Base-by-base conservation (phyloP, 1,284 basidiomycete species). In the Lentinula novae-zelandiae region DNA sequence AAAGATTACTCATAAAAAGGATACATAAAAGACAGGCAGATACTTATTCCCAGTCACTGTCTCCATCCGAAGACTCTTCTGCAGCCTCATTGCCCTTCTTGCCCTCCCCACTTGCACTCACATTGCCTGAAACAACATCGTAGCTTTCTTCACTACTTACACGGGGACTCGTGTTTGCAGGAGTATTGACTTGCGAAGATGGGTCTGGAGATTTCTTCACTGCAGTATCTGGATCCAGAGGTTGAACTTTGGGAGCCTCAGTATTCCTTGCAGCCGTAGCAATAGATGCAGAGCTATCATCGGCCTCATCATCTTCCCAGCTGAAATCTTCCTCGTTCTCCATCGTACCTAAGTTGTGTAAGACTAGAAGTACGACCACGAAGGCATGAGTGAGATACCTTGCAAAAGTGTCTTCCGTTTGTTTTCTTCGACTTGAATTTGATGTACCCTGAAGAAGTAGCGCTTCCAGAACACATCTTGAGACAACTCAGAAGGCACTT, bases 401-500 rank as follows among this genome's bases (percentile, higher is more conserved):
- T 89, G 83, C 17, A 98, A 76, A 27, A 97, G 74, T 33, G 85
- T 83, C 73, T 92, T 93, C 62, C 95, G 85, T 66, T 88, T 87
- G 67, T 85, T 85, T 70, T 95, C 93, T 66, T 96, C 93, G 33
- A 79, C 76, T 64, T 90, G 86, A 63, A 97, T 95, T 73, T 95
- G 92, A 71, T 91, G 79, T 39, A 88, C 85, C 40, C 95, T 85
- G 85, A 96, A 98, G 76, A 96, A 94, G 75, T 95, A 97, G 13
- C 95, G 82, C 54, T 85, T 83, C 95, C 95, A 97, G 75, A 97
- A 98, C 44, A 81, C 80, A 51, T 88, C 83, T 58, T 84, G 81
- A 1, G 82, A 78, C 67, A 96, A 75, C 60, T 79, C 77, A 20
- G 83, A 81, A 2, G 93, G 92, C 1, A 95, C 94, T 95, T 40